Evolutionary conservation across 305 asterid species (phyloP), one percentile per base, ranked within the genome.

Genomic region (Petunia hybrid): DNA sequence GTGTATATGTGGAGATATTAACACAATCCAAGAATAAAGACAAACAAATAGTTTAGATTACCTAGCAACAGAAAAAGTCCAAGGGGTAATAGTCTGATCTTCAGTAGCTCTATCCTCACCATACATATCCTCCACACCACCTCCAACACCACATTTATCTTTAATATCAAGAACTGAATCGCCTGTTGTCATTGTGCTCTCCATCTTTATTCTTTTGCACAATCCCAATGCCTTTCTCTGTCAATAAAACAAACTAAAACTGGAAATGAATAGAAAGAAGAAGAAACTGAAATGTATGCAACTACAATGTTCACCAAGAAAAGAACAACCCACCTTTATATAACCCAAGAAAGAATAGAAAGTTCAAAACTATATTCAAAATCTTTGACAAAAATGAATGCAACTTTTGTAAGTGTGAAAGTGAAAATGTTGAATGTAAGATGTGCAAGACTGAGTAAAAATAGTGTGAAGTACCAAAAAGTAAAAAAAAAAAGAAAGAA

Each of bases 91-190:
- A 13, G 88, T 87, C 85, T 89, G 97, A 83, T 95, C 88, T 88
- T 95, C 90, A 1, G 97, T 87, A 63, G 98, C 98, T 76, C 92
- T 87, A 81, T 95, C 98, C 84, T 95, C 98, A 4, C 98, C 97
- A 53, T 92, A 93, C 45, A 89, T 86, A 66, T 93, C 97, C 75
- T 85, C 84, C 64, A 92, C 98, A 55, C 98, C 99, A 41, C 97
- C 99, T 6, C 86, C 94, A 1, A 92, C 88, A 6, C 95, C 95
- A 68, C 85, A 56, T 86, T 87, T 86, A 84, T 93, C 94, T 81
- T 85, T 79, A 83, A 95, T 81, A 7, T 92, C 93, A 77, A 91
- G 95, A 59, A 93, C 96, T 9, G 90, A 87, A 62, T 88, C 98
- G 14, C 95, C 98, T 64, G 81, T 89, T n/a, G 86, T 89, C 85